Evolutionary conservation across 1,139 yeast genomes (phyloP).

Genomic region (Blastobotrys persicus): DNA sequence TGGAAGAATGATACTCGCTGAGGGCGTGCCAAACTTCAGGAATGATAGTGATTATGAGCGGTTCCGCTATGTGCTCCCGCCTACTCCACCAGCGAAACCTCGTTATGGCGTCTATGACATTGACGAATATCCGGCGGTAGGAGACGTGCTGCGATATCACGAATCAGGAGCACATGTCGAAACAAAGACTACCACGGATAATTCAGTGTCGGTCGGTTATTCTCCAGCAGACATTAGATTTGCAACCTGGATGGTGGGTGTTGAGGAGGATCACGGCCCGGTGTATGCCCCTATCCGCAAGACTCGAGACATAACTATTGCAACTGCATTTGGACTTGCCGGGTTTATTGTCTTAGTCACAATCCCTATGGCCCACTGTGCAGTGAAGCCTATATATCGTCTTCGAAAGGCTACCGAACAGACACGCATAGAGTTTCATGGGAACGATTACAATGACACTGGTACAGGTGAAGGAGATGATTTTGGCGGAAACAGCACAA

Average conservation of each 20-base stretch:
- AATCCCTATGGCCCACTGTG: conserved; percentile 79
- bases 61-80: conserved; percentile 34
- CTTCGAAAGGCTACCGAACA: conserved; percentile 82
- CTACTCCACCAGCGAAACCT: conserved; percentile 23
- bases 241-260: conserved; percentile 71
- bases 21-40: conserved; percentile 22
- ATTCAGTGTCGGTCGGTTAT: conserved; percentile 67
- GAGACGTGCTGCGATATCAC: conserved; percentile 40
- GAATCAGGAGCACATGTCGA: conserved; percentile 53
- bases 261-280: conserved; percentile 59
- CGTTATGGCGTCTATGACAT: conserved; percentile 21
- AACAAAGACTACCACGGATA: conserved; percentile 44
- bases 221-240: conserved; percentile 51
- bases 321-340: conserved; percentile 77
- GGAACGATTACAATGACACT: conserved; percentile 1
- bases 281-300: conserved; percentile 64
- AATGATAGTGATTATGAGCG: conserved; percentile 17
- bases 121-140: conserved; percentile 39
- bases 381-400: conserved; percentile 78
- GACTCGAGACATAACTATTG: conserved; percentile 67
- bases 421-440: conserved; percentile 35
- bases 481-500: neutral
- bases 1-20: conserved; percentile 43
- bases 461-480: neutral
- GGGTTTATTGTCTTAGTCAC: conserved; percentile 70